Evolutionary conservation across 768 basidiomycete species (phyloP).

Genomic region (Russula griseocarnosa): DNA sequence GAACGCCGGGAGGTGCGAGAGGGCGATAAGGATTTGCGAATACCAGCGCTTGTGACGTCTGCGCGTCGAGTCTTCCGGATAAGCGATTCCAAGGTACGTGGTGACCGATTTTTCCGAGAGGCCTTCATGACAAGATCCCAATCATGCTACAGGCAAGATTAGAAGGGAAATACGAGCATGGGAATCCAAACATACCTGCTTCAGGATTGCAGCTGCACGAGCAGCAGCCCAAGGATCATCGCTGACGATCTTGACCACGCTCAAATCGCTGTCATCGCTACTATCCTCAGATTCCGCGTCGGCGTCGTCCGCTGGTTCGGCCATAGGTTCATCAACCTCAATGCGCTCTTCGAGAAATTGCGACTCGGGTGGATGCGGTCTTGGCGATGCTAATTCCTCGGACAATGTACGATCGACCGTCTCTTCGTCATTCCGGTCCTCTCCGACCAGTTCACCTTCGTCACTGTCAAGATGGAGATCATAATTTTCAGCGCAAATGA

Average conservation of each 20-base stretch:
- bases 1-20: slow-evolving; percentile 18
- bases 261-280: slow-evolving; percentile 42
- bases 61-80: slow-evolving; percentile 30
- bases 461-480: not conserved
- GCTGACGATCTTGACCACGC: slow-evolving; percentile 81
- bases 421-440: slow-evolving; percentile 32
- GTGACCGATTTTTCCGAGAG: slow-evolving; percentile 34
- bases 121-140: slow-evolving; percentile 74
- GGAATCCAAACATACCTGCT: slow-evolving; percentile 54
- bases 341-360: not conserved
- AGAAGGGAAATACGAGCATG: not conserved
- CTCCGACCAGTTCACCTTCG: slow-evolving; percentile 25
- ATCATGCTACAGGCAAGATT: slow-evolving; percentile 53
- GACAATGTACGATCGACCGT: slow-evolving; percentile 40
- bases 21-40: slow-evolving; percentile 23
- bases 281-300: slow-evolving; percentile 33
- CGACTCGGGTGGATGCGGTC: not conserved
- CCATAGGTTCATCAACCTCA: slow-evolving; percentile 25
- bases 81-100: slow-evolving; percentile 36
- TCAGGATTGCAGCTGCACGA: slow-evolving; percentile 88
- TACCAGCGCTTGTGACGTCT: slow-evolving; percentile 21
- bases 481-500: not conserved
- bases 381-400: slow-evolving; percentile 22
- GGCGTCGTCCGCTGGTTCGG: slow-evolving; percentile 29
- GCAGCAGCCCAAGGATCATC: slow-evolving; percentile 84